These are phyloP conservation scores for Magnusiomyces starmeri DNA, from an alignment of 1,139 yeast genomes.

Conservation along the genomic window DNA sequence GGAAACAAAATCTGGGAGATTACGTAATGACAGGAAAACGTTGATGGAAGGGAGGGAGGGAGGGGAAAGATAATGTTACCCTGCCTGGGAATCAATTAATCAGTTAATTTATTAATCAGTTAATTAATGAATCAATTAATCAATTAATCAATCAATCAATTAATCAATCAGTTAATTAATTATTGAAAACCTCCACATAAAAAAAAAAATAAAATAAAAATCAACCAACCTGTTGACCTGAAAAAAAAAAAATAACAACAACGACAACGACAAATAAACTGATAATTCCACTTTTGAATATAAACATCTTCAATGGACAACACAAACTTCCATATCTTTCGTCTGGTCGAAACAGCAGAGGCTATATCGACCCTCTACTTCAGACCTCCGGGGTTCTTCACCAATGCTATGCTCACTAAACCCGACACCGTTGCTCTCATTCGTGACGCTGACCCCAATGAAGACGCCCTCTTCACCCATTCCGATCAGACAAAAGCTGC, in stretches of 20 bases:
- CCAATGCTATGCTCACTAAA: slow-evolving; percentile 51
- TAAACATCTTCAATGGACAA: slow-evolving; percentile 1
- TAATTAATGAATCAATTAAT: too few species aligned
- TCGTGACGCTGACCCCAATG: slow-evolving; percentile 53
- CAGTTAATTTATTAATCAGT: background rate
- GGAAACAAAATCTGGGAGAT: too few species aligned
- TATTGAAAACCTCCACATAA: too few species aligned
- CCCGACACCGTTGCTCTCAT: slow-evolving; percentile 54
- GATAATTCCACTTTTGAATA: too few species aligned
- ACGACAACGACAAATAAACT: slow-evolving; percentile 9
- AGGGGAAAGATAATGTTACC: too few species aligned
- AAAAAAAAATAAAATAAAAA: too few species aligned
- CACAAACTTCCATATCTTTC: slow-evolving; percentile 21
- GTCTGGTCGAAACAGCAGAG: slow-evolving; percentile 26
- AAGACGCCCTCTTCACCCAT: slow-evolving; percentile 40
- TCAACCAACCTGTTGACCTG: too few species aligned
- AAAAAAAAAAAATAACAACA: background rate
- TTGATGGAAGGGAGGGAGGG: too few species aligned
- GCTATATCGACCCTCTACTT: slow-evolving; percentile 39
- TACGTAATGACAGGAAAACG: too few species aligned
- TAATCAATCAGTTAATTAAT: too few species aligned
- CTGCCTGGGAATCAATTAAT: too few species aligned
- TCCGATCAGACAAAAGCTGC: slow-evolving; percentile 6
- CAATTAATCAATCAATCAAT: too few species aligned
- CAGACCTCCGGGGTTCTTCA: slow-evolving; percentile 52